Percentiles rank a stretch among this genome's conserved stretches.
Evolutionary conservation across 2,329 filamentous ascomycete species (phyloP).

Genomic region (Xylaria multiplex): DNA sequence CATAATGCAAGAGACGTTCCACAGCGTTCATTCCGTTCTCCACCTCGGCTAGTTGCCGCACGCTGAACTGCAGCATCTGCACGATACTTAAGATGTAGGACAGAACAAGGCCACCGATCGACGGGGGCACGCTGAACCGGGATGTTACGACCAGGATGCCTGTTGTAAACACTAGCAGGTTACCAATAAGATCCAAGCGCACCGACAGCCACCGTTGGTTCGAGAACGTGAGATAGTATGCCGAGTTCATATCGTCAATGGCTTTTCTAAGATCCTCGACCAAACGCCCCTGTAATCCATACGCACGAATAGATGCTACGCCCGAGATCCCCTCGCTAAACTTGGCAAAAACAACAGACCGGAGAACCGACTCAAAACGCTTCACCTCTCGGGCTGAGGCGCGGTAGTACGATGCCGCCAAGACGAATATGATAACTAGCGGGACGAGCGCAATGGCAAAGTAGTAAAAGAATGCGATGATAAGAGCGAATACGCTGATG

Average conservation of each 20-base stretch:
- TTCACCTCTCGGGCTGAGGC: constrained; percentile 93
- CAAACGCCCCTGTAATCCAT: constrained; percentile 83
- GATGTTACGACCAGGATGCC: constrained; percentile 93
- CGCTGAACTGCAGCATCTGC: constrained; percentile 95
- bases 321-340: constrained; percentile 90
- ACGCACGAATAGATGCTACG: constrained; percentile 86
- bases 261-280: constrained; percentile 72
- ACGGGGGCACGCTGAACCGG: constrained; percentile 84
- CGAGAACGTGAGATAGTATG: constrained; percentile 93
- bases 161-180: constrained; percentile 83
- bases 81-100: constrained; percentile 94
- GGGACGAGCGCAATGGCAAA: constrained; percentile 73
- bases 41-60: constrained; percentile 92
- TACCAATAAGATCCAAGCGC: constrained; percentile 85
- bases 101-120: constrained; percentile 86
- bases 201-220: constrained; percentile 94
- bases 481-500: constrained; percentile 83
- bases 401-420: constrained; percentile 88
- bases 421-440: constrained; percentile 79
- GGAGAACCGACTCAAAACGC: constrained; percentile 88
- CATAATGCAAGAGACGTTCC: constrained; percentile 91
- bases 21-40: constrained; percentile 99
- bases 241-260: constrained; percentile 91
- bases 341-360: constrained; percentile 87
- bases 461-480: constrained; percentile 95